Percentiles rank a stretch among this genome's conserved stretches.
Conservation (phyloP, 1,284 basidiomycete genomes). For the Pholiota adiposa region DNA sequence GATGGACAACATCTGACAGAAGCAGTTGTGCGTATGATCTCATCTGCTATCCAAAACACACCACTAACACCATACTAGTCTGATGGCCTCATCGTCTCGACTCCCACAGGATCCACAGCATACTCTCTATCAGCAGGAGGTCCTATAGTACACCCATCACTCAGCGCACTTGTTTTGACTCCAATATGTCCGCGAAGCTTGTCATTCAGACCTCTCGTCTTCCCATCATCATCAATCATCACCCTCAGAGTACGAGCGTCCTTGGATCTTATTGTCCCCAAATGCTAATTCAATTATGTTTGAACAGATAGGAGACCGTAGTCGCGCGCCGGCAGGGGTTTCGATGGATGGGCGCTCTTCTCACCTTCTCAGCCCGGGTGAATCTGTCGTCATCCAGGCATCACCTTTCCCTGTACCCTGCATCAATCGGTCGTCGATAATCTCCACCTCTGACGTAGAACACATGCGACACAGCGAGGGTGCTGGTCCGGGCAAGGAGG, state of each 20-base stretch:
- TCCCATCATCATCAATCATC: conserved; percentile 84
- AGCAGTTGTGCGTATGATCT: conserved; percentile 72
- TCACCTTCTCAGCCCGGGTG: conserved; percentile 79
- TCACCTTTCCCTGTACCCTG: conserved; percentile 93
- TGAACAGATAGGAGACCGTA: conserved; percentile 81
- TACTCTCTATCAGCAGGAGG: conserved; percentile 97
- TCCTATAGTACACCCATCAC: conserved; percentile 93
- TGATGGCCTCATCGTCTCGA: conserved; percentile 93
- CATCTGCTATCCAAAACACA: conserved; percentile 9
- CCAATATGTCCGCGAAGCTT: conserved; percentile 95
- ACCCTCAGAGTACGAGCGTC: conserved; percentile 53
- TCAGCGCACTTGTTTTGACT: conserved; percentile 89
- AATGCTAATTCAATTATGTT: not conserved
- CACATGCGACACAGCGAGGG: conserved; percentile 50
- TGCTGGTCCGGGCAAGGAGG: conserved; percentile 78
- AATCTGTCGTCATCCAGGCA: conserved; percentile 84
- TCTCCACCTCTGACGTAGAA: conserved; percentile 51
- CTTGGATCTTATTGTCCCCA: conserved; percentile 79
- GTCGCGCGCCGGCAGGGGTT: conserved; percentile 86
- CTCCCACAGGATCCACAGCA: conserved; percentile 96
- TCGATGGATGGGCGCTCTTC: conserved; percentile 93
- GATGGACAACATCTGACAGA: conserved; percentile 96
- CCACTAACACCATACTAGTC: conserved; percentile 55
- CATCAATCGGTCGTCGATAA: conserved; percentile 82
- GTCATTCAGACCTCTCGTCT: conserved; percentile 90